Conservation (phyloP, 306 rosid genomes). For the Coriaria nepalensis region DNA sequence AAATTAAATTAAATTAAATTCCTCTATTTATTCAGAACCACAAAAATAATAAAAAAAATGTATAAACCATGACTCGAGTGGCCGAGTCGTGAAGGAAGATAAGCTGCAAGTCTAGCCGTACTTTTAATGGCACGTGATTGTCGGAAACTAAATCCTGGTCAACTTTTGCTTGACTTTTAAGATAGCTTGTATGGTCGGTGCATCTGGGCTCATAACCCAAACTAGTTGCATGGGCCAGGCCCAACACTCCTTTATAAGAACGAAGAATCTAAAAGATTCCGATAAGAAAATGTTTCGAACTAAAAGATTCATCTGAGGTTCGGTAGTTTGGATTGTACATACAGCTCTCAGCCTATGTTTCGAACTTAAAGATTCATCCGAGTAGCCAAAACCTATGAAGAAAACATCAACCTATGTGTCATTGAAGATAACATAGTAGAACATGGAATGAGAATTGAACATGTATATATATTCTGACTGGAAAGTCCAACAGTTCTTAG, state of each 20-base stretch:
- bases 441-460: not conserved
- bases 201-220: no score
- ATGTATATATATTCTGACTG: no score
- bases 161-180: not conserved
- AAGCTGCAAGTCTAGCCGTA: no score
- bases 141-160: not conserved
- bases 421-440: constrained; percentile 11
- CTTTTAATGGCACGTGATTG: no score
- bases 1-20: not conserved
- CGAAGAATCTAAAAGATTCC: not conserved
- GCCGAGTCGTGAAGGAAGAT: no score
- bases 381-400: no score
- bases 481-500: not conserved
- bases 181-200: not conserved
- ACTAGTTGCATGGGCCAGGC: not conserved
- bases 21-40: no score
- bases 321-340: constrained; percentile 72
- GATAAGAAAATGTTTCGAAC: not conserved
- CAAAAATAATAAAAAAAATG: no score
- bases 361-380: no score
- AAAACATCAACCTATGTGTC: no score
- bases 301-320: constrained; percentile 34
- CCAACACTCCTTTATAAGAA: not conserved
- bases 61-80: no score
- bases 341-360: constrained; percentile 71